Evolutionary conservation across 768 basidiomycete genomes (phyloP).

Genomic region (Calocybe cyanea): DNA sequence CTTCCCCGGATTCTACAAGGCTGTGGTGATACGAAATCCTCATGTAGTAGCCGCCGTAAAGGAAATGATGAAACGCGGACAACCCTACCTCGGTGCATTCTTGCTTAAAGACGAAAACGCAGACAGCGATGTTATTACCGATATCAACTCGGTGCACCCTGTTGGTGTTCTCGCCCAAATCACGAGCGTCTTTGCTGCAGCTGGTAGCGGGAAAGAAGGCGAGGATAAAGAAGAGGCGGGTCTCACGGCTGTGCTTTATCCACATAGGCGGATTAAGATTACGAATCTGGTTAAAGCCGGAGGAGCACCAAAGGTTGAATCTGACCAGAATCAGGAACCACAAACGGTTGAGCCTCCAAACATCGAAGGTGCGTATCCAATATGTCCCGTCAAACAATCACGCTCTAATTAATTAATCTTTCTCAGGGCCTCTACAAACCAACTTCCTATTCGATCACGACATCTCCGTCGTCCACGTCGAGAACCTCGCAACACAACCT

Average conservation of each 20-base stretch:
- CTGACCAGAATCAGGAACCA: constrained; percentile 35
- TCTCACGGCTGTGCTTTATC: constrained; percentile 92
- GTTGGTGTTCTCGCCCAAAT: constrained; percentile 98
- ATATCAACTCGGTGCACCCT: constrained; percentile 80
- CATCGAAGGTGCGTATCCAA: constrained; percentile 15
- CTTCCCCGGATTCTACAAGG: constrained; percentile 98
- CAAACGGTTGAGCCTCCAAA: constrained; percentile 48
- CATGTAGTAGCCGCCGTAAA: constrained; percentile 90
- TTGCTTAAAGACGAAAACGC: constrained; percentile 90
- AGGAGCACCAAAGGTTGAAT: constrained; percentile 32
- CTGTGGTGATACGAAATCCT: constrained; percentile 89
- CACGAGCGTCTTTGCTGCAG: constrained; percentile 81
- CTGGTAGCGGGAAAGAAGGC: constrained; percentile 36
- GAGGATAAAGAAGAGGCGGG: constrained; percentile 74
- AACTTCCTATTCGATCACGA: constrained; percentile 78
- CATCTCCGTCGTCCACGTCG: constrained; percentile 86
- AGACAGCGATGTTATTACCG: constrained; percentile 91
- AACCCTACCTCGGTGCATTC: constrained; percentile 96
- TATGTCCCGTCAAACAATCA: neutral
- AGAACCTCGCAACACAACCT: constrained; percentile 75
- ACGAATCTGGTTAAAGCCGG: constrained; percentile 80
- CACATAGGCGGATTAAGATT: constrained; percentile 86
- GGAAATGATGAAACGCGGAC: constrained; percentile 95
- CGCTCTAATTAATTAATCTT: neutral
- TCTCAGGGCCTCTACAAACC: constrained; percentile 66